Base-by-base conservation (phyloP, 2,329 filamentous ascomycete species). In the Phyllosticta citribraziliensis region DNA sequence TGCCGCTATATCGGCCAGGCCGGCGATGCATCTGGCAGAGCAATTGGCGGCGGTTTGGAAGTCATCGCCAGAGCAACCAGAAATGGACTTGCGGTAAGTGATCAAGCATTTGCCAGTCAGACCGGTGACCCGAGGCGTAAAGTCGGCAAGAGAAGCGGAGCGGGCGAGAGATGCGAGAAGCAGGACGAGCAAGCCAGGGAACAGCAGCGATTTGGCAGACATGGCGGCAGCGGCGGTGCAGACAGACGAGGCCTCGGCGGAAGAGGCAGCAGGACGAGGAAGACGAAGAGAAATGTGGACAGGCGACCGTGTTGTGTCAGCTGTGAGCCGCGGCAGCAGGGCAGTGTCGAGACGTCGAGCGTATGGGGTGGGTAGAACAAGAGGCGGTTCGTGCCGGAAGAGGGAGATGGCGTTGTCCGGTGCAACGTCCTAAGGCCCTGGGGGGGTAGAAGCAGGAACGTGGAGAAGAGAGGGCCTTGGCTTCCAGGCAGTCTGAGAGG, bases 91-190 rank as follows among this genome's bases (percentile, higher is more conserved):
- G 27, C 67, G 74, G 70, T 80, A 80, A 27, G 76, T 70, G 8
- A 64, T 64, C 52, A 73, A 60, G 65, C 78, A 80, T 22, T 65
- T 58, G 14, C 66, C 50, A 4, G 75, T 73, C 5, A 79, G 73
- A 61, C 73, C 70, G 6, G 72, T 67, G 64, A 76, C 70, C 47
- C 72, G 70, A 20, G 77, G 77, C 1, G 71, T 72, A 66, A 80
- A 80, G 67, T 77, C 75, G 27, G 73, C 68, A 47, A 80, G 75
- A 22, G 73, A 73, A 51, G 78, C 74, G n/a, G 76, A 68, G 53
- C 67, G 61, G 19, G 67, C 64, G 52, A 68, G 66, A 25, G 66
- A 58, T 12, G 66, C 64, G 25, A 68, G 64, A n/a, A 47, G 40
- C 52, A 65, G 64, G 47, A 67, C 62, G 30, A 56, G 54, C 22